Evolutionary conservation across 176 grass and related monocot species (phyloP), one percentile per base, ranked within the genome.

Genomic region (Oryza australiensis): DNA sequence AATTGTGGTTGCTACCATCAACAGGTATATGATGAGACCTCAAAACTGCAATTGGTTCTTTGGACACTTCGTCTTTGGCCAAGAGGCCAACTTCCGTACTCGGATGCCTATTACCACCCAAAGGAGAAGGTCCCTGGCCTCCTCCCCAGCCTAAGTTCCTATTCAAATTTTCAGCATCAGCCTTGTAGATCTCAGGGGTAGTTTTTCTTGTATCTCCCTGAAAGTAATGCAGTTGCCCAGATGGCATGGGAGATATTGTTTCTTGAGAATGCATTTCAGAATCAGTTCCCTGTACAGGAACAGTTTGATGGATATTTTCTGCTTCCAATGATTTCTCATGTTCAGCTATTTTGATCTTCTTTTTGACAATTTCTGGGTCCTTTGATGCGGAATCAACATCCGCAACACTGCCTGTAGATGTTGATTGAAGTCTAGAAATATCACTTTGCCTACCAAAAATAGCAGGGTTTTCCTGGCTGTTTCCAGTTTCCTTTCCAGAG

Each of bases 371-470:
- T 88, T 89, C 86, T 70, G 68, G 83, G 60, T 93, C 92, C 68
- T 92, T 95, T 16, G 77, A 87, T 66, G 85, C 88, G 12, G 88
- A 94, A 75, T 91, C 89, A 68, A 84, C 84, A 71, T 99, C 96
- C 65, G 88, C 86, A 72, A 89, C 85, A 84, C 85, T 99, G 67
- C 93, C 93, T 63, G 89, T 74, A 79, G 95, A 94, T 85, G 94
- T 82, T 42, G 87, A 83, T 70, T 82, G 78, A 40, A 82, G 55
- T 86, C 79, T 92, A 37, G 78, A 78, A 14, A 88, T 83, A 89
- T 91, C 84, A 78, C 68, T 91, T 71, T 72, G 85, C 74, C 89
- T 87, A 70, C 79, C 69, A 82, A 88, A 94, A 70, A 85, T 87
- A 71, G 35, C 74, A 72, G 94, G 90, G 27, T 84, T 92, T 15